Evolutionary conservation across 208 protist species (phyloP).

Genomic region (Wallacemonas sp.): DNA sequence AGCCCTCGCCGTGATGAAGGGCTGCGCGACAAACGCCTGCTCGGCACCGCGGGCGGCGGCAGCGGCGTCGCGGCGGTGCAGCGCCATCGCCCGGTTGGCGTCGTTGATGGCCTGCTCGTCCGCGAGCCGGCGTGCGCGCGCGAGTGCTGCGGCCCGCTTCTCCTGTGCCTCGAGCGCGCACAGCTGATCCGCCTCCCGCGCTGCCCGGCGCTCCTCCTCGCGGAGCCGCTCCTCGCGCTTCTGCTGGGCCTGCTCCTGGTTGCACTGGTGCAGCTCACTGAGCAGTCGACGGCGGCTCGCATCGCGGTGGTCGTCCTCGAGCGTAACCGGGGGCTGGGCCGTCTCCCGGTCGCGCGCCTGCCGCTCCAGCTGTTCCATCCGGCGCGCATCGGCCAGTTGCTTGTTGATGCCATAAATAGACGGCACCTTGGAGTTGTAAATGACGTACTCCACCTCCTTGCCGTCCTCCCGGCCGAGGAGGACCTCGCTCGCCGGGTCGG

Average conservation of each 20-base stretch:
- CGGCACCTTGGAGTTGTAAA: slow-evolving; percentile 69
- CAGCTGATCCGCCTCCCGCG: slow-evolving; percentile 21
- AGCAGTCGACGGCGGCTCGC: slow-evolving; percentile 38
- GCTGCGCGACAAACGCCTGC: not conserved
- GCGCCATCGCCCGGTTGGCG: slow-evolving; percentile 5
- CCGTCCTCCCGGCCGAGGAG: slow-evolving; percentile 36
- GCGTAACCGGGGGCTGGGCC: not conserved
- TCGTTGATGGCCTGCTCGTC: slow-evolving; percentile 9
- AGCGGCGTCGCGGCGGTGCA: slow-evolving; percentile 4
- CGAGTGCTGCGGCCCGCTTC: slow-evolving; percentile 16
- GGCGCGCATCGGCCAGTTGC: slow-evolving; percentile 53
- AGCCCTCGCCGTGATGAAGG: not conserved
- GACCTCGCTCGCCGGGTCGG: slow-evolving; percentile 64
- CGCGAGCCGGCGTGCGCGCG: not conserved
- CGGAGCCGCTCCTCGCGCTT: slow-evolving; percentile 40
- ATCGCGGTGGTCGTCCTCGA: slow-evolving; percentile 16
- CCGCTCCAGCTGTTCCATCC: slow-evolving; percentile 14
- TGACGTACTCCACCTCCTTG: slow-evolving; percentile 50
- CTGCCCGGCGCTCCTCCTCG: slow-evolving; percentile 20
- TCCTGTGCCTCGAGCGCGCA: slow-evolving; percentile 21
- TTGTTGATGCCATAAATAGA: slow-evolving; percentile 69
- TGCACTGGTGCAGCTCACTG: slow-evolving; percentile 45
- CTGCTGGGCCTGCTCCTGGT: slow-evolving; percentile 53
- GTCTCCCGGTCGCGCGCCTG: not conserved
- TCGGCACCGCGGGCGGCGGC: slow-evolving; percentile 12